phyloP scores from a whole-genome alignment of 2,329 filamentous ascomycete genomes.

The Botrytis tulipae region DNA sequence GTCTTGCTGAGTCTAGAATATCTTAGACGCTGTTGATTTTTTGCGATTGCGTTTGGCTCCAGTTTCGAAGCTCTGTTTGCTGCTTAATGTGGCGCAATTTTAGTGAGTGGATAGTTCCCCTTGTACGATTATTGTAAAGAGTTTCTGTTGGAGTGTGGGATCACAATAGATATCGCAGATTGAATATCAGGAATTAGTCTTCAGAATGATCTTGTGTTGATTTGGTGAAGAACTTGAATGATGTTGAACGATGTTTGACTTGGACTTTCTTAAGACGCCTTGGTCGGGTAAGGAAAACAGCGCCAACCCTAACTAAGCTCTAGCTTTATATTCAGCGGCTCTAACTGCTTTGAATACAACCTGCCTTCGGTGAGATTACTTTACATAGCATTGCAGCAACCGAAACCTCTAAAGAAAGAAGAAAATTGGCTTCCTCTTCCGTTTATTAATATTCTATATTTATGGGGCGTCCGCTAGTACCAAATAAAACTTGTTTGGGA shows the following conservation, averaged over 20 bases:
- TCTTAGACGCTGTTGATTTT: no score
- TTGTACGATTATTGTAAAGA: not conserved
- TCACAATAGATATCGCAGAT: not conserved
- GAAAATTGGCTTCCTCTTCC: not conserved
- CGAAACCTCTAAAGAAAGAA: not conserved
- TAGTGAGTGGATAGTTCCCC: not conserved
- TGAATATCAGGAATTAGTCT: not conserved
- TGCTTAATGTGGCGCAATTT: not conserved
- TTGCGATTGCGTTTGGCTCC: not conserved
- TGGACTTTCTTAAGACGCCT: not conserved
- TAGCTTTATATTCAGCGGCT: not conserved
- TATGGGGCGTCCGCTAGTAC: not conserved
- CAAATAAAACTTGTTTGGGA: not conserved
- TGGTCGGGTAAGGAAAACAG: not conserved
- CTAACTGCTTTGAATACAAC: not conserved
- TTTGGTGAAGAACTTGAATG: not conserved
- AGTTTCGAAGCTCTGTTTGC: not conserved
- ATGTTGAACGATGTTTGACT: not conserved
- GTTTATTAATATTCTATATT: no score
- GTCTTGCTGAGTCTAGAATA: not conserved
- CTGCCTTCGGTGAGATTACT: not conserved
- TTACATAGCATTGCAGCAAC: no score
- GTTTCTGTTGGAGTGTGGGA: not conserved
- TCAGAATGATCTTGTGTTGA: not conserved
- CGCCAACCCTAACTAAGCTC: not conserved